phyloP scores from a whole-genome alignment of 768 basidiomycete genomes.

The Imleria badia region DNA sequence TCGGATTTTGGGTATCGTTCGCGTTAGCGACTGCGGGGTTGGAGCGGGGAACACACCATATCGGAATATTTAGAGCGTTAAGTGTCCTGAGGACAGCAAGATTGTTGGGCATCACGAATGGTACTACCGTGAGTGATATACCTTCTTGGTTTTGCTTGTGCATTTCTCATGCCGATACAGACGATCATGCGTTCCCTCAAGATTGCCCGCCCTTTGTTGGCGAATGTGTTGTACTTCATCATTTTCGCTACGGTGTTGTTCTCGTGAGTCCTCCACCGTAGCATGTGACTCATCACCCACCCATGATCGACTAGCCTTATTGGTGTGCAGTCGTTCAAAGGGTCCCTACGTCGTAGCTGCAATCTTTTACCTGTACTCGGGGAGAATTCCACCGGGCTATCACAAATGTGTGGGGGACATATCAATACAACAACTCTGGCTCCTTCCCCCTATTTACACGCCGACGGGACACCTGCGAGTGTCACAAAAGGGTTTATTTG shows the following conservation, averaged over 20 bases:
- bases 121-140: constrained; percentile 71
- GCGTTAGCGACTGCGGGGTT: constrained; percentile 61
- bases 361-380: constrained; percentile 54
- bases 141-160: neutral
- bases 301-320: constrained; percentile 54
- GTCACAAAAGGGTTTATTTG: constrained; percentile 84
- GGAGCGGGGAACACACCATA: constrained; percentile 68
- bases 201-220: constrained; percentile 83
- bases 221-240: constrained; percentile 89
- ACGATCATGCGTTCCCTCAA: constrained; percentile 94
- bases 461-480: constrained; percentile 37
- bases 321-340: constrained; percentile 92
- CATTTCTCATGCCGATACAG: constrained; percentile 29
- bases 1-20: constrained; percentile 87
- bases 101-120: constrained; percentile 82
- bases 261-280: constrained; percentile 50
- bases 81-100: constrained; percentile 82
- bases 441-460: constrained; percentile 41
- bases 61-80: constrained; percentile 87
- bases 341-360: constrained; percentile 71
- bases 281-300: neutral
- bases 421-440: constrained; percentile 60
- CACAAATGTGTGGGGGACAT: constrained; percentile 79
- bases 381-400: constrained; percentile 44
- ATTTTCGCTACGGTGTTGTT: constrained; percentile 87